phyloP scores from a whole-genome alignment of 2,329 filamentous ascomycete species.

The Venturia effusa region DNA sequence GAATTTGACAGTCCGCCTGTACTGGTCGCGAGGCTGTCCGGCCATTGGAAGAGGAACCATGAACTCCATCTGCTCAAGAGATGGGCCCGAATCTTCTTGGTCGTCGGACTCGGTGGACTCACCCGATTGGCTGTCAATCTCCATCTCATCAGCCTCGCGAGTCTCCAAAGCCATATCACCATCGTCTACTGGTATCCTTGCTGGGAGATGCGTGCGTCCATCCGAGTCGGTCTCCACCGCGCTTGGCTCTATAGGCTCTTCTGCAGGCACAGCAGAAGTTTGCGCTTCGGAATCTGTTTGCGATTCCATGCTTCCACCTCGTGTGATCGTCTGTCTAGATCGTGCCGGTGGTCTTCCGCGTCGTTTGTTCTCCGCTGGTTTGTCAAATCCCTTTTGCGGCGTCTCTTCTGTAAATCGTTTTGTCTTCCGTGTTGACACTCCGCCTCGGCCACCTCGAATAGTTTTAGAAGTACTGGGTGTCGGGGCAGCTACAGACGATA shows the following conservation, averaged over 20 bases:
- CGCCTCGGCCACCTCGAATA: conserved; percentile 1
- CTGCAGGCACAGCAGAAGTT: conserved; percentile 2
- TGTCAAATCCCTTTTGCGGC: background rate
- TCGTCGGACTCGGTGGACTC: conserved; percentile 4
- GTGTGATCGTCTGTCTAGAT: background rate
- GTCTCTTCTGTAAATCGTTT: background rate
- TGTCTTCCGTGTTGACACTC: background rate
- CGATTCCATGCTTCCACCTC: background rate
- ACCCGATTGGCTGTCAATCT: background rate
- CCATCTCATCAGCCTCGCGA: background rate
- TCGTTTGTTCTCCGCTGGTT: background rate
- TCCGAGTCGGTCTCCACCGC: background rate
- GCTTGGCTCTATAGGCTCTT: background rate
- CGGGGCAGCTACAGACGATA: background rate
- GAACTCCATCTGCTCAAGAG: conserved; percentile 10
- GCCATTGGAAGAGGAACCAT: conserved; percentile 9
- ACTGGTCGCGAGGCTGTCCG: conserved; percentile 10
- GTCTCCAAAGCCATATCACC: conserved; percentile 2
- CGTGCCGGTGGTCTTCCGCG: background rate
- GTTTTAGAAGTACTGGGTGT: background rate
- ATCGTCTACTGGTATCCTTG: conserved; percentile 5
- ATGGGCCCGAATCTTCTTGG: background rate
- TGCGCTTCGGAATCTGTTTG: conserved; percentile 1
- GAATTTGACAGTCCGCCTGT: conserved; percentile 9
- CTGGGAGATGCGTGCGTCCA: conserved; percentile 3